Evolutionary conservation across 192 early-diverging fungal genomes (phyloP), one percentile per base, ranked within the genome.

Genomic region (Linnemannia zychae): DNA sequence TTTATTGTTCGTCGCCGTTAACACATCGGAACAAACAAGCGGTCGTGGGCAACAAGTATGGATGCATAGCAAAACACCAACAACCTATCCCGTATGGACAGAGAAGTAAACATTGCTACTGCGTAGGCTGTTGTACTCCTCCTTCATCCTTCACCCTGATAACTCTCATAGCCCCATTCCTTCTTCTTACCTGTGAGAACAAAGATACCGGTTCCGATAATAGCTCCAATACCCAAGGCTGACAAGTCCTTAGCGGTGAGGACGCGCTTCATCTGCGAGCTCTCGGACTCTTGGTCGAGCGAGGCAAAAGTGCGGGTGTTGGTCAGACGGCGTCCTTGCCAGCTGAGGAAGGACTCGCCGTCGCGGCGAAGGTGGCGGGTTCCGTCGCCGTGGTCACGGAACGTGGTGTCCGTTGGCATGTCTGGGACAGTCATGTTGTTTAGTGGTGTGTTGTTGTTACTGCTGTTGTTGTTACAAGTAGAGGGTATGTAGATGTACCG

Each of bases 161-260:
- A 44, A 44, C 40, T 44, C 40, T 44, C 40, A 44, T 9, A 44
- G 9, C 40, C 40, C 9, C 40, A 44, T 44, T 44, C 40, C 40
- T 24, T n/a, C 12, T 63, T 20, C 46, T 52, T 83, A 84, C 93
- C 93, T 24, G 93, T 93, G 12, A 96, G 88, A 31, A 96, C 94
- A 77, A 97, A 97, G 73, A 96, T 97, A 40, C 96, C 96, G 4
- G 93, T 94, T 31, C 96, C 96, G 68, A 97, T 95, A 70, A 95
- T 95, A 18, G 90, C 93, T 22, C 95, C 96, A 31, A 97, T 84
- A 36, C 95, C 94, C 66, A 96, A 78, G 33, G 89, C 81, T 50
- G 89, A 89, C 50, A 96, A 87, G 70, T 96, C 95, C 16, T 91
- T 85, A 15, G 86, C 88, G 2, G 78, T 88, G 49, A 96, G 90